Evolutionary conservation across 768 basidiomycete genomes (phyloP).

Genomic region (Trametes sanguinea): DNA sequence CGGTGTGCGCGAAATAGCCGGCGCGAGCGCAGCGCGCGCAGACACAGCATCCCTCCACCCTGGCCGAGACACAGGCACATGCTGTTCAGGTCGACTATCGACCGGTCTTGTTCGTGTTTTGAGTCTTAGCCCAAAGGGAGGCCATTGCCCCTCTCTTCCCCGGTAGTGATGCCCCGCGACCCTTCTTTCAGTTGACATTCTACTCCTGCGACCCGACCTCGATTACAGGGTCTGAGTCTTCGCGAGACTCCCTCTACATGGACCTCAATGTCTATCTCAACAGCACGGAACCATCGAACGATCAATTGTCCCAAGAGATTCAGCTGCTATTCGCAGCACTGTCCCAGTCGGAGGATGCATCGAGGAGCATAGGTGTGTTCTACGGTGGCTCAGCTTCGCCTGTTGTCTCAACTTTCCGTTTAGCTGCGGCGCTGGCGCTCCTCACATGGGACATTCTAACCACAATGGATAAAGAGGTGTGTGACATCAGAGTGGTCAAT

Average conservation of each 20-base stretch:
- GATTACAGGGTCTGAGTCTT: background rate
- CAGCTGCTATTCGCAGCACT: constrained; percentile 2
- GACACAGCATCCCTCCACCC: constrained; percentile 3
- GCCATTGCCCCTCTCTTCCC: background rate
- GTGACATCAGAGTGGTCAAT: background rate
- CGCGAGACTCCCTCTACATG: background rate
- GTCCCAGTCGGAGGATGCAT: constrained; percentile 10
- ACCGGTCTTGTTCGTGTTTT: background rate
- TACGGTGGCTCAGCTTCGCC: too few relatives aligned
- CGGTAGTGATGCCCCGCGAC: background rate
- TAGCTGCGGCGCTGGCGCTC: constrained; percentile 19
- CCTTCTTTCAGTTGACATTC: background rate
- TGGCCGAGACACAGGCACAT: constrained; percentile 4
- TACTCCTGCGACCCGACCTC: constrained; percentile 2
- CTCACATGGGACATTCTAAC: constrained; percentile 20
- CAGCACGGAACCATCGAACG: background rate
- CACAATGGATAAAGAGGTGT: constrained; percentile 16
- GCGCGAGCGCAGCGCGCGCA: background rate
- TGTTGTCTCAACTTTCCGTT: background rate
- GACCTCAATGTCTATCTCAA: background rate
- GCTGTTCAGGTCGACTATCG: background rate
- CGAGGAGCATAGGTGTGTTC: constrained; percentile 7
- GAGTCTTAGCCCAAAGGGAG: background rate
- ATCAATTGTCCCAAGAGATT: background rate
- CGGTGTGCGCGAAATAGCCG: background rate